A percentile compares a stretch with the other conserved stretches of the same genome.
Evolutionary conservation across 23 red algal species (phyloP).

Genomic region (Gracilaria caudata): DNA sequence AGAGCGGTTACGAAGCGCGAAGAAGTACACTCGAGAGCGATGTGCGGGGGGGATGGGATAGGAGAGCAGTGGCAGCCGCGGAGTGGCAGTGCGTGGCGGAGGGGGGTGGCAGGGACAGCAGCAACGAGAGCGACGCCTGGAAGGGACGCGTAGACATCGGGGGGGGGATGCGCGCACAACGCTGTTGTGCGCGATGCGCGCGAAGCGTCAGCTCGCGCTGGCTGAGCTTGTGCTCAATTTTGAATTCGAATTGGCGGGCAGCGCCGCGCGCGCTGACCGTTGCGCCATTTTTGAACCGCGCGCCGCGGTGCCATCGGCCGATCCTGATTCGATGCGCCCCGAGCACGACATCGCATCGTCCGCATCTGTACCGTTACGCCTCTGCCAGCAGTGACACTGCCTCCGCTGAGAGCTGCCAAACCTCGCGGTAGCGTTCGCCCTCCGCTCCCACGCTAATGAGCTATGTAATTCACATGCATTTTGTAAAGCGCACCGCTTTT

Average conservation of each 20-base stretch:
- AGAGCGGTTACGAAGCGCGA: slow-evolving; percentile 22
- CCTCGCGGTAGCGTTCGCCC: no score
- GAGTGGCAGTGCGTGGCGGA: neutral
- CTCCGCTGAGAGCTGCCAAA: neutral
- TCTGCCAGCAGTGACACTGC: neutral
- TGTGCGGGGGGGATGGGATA: neutral
- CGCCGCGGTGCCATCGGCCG: neutral
- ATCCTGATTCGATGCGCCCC: neutral
- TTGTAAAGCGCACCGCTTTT: no score
- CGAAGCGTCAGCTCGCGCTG: slow-evolving; percentile 1
- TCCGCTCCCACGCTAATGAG: no score
- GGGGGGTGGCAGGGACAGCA: neutral
- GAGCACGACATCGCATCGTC: slow-evolving; percentile 12
- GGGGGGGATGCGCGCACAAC: neutral
- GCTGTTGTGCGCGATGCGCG: neutral
- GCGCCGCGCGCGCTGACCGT: slow-evolving; percentile 5
- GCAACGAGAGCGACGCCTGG: neutral
- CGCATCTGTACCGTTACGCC: neutral
- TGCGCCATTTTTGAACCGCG: neutral
- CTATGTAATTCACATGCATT: no score
- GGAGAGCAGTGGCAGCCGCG: neutral
- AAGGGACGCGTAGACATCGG: neutral
- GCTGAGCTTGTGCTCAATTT: neutral
- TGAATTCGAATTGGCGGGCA: slow-evolving; percentile 6
- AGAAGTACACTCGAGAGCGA: neutral